Percentiles rank a stretch among this genome's conserved stretches.
These are phyloP conservation scores for Omphalotus guepiniiformis DNA, from an alignment of 768 basidiomycete species.

Conservation along the genomic window DNA sequence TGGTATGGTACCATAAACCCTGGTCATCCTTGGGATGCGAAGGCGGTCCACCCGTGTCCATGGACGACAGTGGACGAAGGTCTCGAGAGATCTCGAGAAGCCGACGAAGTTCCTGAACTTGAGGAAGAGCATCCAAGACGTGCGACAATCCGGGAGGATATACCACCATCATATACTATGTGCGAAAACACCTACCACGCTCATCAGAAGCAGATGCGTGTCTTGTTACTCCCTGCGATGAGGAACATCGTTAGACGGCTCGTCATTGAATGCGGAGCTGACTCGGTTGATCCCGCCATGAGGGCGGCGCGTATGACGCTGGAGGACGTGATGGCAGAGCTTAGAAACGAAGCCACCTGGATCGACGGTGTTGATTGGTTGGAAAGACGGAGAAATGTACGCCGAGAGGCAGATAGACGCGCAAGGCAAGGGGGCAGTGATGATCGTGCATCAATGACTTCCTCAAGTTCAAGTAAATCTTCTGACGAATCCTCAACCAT, in stretches of 20 bases:
- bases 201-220: slow-evolving; percentile 54
- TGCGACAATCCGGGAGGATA: slow-evolving; percentile 42
- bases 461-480: slow-evolving; percentile 1
- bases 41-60: slow-evolving; percentile 55
- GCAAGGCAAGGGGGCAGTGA: slow-evolving; percentile 5
- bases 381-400: slow-evolving; percentile 37
- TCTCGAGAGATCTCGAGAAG: no score
- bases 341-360: slow-evolving; percentile 65
- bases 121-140: slow-evolving; percentile 44
- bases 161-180: slow-evolving; percentile 59
- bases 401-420: neutral
- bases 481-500: slow-evolving; percentile 13
- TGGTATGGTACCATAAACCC: slow-evolving; percentile 44
- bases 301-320: slow-evolving; percentile 50
- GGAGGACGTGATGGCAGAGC: slow-evolving; percentile 54
- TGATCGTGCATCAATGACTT: neutral
- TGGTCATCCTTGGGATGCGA: slow-evolving; percentile 13
- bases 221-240: slow-evolving; percentile 62
- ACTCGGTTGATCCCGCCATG: slow-evolving; percentile 51
- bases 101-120: slow-evolving; percentile 13
- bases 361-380: slow-evolving; percentile 72
- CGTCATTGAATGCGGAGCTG: slow-evolving; percentile 56
- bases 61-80: no score
- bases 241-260: slow-evolving; percentile 62
- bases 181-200: slow-evolving; percentile 61